Percentiles rank a stretch among this genome's conserved stretches.
Evolutionary conservation across 2,329 filamentous ascomycete genomes (phyloP).

Genomic region (Mycosphaerella sp.): DNA sequence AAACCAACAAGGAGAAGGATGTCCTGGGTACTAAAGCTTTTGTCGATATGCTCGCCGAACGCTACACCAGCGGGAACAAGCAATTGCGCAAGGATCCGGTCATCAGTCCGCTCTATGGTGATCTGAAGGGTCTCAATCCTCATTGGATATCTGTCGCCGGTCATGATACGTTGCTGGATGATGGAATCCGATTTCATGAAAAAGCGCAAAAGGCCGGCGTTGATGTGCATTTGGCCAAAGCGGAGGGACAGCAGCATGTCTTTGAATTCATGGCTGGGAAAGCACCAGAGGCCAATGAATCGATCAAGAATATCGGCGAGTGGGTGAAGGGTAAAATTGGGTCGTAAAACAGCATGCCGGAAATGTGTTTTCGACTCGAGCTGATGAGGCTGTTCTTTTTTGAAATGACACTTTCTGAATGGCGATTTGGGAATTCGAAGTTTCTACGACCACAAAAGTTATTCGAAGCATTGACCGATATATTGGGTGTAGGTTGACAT

Average conservation of each 20-base stretch:
- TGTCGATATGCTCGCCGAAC: slow-evolving; percentile 19
- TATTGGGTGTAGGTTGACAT: no score
- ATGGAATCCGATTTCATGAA: slow-evolving; percentile 47
- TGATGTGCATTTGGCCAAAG: slow-evolving; percentile 41
- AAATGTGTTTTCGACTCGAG: no score
- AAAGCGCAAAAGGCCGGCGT: slow-evolving; percentile 42
- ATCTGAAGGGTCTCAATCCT: slow-evolving; percentile 37
- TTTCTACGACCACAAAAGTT: no score
- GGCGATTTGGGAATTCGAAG: no score
- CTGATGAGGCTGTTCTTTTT: no score
- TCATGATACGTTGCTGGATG: slow-evolving; percentile 47
- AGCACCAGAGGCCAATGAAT: slow-evolving; percentile 23
- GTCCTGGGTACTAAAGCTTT: slow-evolving; percentile 19
- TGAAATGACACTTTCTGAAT: no score
- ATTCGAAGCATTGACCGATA: no score
- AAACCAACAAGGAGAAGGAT: slow-evolving; percentile 22
- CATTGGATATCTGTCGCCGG: slow-evolving; percentile 49
- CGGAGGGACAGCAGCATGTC: slow-evolving; percentile 40
- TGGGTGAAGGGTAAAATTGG: slow-evolving; percentile 23
- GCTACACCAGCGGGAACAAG: slow-evolving; percentile 14
- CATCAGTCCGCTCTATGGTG: slow-evolving; percentile 19
- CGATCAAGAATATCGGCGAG: slow-evolving; percentile 20
- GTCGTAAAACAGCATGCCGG: not conserved
- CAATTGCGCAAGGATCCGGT: slow-evolving; percentile 17
- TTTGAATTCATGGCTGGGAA: slow-evolving; percentile 28